These are phyloP conservation scores for Pseudevernia furfuracea DNA, from an alignment of 495 filamentous ascomycete genomes.

Conservation along the genomic window DNA sequence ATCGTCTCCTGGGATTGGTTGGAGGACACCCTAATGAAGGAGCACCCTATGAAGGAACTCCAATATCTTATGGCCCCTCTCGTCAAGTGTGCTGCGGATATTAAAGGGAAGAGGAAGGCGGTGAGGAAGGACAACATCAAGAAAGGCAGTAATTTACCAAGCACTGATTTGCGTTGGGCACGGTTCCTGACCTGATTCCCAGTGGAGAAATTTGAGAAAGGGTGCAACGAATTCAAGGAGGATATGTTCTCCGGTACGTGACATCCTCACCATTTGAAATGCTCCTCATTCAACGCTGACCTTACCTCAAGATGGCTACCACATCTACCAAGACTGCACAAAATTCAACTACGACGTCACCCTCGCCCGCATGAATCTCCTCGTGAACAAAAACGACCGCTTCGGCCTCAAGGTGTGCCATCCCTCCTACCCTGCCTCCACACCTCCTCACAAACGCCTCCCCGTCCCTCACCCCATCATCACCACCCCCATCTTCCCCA, in stretches of 20 bases:
- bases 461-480: constrained; percentile 2
- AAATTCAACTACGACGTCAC: constrained; percentile 43
- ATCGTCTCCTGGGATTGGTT: constrained; percentile 60
- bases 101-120: constrained; percentile 26
- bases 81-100: constrained; percentile 27
- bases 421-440: neutral
- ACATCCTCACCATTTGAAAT: neutral
- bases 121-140: constrained; percentile 26
- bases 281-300: too few relatives aligned
- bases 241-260: constrained; percentile 21
- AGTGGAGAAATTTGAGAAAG: constrained; percentile 25
- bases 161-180: neutral
- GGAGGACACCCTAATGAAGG: constrained; percentile 41
- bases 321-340: constrained; percentile 41
- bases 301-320: constrained; percentile 35
- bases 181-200: neutral
- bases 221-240: constrained; percentile 20
- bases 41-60: constrained; percentile 34
- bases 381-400: constrained; percentile 34
- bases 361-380: constrained; percentile 37
- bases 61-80: constrained; percentile 40
- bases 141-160: constrained; percentile 30
- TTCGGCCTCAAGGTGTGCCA: constrained; percentile 34
- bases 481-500: constrained; percentile 7
- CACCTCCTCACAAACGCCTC: constrained; percentile 6